Percentiles rank a stretch among this genome's conserved stretches.
Evolutionary conservation across 805 yeast species (phyloP).

Genomic region (Yamadazyma paraphyllophila): DNA sequence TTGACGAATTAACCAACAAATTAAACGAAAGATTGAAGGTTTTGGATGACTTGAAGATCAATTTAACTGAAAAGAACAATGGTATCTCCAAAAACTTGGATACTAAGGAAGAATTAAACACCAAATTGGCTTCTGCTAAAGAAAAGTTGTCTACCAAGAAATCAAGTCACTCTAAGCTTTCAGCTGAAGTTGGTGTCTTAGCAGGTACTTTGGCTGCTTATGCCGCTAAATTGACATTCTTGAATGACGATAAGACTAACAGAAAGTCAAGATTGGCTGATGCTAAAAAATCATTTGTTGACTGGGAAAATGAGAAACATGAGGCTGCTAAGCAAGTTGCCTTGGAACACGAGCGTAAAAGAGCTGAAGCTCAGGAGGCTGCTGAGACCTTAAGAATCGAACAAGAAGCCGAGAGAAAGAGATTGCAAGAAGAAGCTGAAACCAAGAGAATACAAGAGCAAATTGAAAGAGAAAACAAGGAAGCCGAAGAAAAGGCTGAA

Average conservation of each 20-base stretch:
- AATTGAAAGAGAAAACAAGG: constrained; percentile 18
- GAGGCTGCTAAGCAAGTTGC: constrained; percentile 40
- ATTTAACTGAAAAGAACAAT: constrained; percentile 29
- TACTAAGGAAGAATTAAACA: constrained; percentile 43
- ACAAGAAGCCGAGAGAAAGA: constrained; percentile 36
- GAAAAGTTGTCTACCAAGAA: constrained; percentile 38
- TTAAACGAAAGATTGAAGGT: constrained; percentile 38
- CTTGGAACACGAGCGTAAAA: constrained; percentile 33
- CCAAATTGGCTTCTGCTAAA: constrained; percentile 33
- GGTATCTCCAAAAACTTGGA: constrained; percentile 24
- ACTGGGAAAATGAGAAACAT: constrained; percentile 48
- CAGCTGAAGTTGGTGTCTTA: constrained; percentile 44
- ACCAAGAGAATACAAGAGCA: constrained; percentile 30
- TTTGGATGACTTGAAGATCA: constrained; percentile 31
- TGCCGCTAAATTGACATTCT: constrained; percentile 38
- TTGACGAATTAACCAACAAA: constrained; percentile 43
- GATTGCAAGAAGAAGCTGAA: constrained; percentile 32
- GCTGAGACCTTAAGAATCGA: constrained; percentile 29
- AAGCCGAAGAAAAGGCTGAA: constrained; percentile 12
- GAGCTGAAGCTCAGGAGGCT: constrained; percentile 43
- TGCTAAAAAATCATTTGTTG: constrained; percentile 39
- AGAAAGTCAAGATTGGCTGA: constrained; percentile 35
- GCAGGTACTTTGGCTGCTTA: constrained; percentile 44
- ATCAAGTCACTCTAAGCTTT: constrained; percentile 33
- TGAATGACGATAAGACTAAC: constrained; percentile 37